A percentile compares a stretch with the other conserved stretches of the same genome.
These are phyloP conservation scores for Cystobasidium pallidum DNA, from an alignment of 1,284 basidiomycete genomes.

Conservation along the genomic window DNA sequence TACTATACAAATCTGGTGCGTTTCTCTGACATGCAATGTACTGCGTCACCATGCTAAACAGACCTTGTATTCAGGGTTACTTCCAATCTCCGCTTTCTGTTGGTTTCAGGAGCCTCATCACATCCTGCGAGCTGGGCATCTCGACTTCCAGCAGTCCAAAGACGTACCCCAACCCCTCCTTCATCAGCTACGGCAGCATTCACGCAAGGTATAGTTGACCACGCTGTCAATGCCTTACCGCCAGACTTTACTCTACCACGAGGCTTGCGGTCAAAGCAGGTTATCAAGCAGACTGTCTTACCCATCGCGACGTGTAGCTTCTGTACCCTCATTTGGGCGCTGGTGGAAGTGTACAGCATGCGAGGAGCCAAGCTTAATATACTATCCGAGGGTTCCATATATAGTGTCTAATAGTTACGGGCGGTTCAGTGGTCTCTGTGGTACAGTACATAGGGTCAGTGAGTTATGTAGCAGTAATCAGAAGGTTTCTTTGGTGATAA, in stretches of 20 bases:
- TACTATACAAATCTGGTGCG: slow-evolving; percentile 41
- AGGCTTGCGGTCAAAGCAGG: slow-evolving; percentile 37
- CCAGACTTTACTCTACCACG: slow-evolving; percentile 29
- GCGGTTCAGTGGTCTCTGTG: neutral
- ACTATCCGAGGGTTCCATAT: neutral
- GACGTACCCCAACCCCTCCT: slow-evolving; percentile 8
- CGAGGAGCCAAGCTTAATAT: slow-evolving; percentile 25
- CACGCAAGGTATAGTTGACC: neutral
- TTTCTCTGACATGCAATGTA: neutral
- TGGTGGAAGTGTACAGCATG: slow-evolving; percentile 33
- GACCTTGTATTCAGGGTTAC: slow-evolving; percentile 24
- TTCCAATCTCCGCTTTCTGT: slow-evolving; percentile 42
- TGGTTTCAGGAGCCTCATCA: slow-evolving; percentile 39
- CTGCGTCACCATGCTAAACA: neutral
- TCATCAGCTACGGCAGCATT: neutral
- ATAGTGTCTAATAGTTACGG: neutral
- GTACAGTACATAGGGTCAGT: neutral
- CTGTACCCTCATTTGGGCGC: slow-evolving; percentile 36
- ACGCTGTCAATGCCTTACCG: neutral
- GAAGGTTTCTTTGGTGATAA: no score
- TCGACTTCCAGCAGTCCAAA: slow-evolving; percentile 19
- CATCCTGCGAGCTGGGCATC: slow-evolving; percentile 36
- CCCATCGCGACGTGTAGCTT: slow-evolving; percentile 42
- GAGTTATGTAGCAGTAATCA: slow-evolving; percentile 5
- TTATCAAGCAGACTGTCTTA: slow-evolving; percentile 40